A percentile compares a stretch with the other conserved stretches of the same genome.
Evolutionary conservation across 768 basidiomycete genomes (phyloP).

Genomic region (Mycena sanguinolenta): DNA sequence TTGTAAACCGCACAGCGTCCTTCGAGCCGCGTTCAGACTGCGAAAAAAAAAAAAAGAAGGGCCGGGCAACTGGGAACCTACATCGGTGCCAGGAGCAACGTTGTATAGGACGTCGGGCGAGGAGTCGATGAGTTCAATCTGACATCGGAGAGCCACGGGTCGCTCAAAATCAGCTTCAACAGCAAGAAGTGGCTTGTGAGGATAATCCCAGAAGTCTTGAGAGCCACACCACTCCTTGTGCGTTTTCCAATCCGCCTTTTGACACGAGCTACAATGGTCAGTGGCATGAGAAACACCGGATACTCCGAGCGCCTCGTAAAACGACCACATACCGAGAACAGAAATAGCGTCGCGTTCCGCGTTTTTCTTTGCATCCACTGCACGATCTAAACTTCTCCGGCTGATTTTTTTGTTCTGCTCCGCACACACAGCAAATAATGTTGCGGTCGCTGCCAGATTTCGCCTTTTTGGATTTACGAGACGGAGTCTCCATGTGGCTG

Average conservation of each 20-base stretch:
- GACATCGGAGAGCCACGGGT: conserved; percentile 21
- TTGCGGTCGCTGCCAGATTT: background rate
- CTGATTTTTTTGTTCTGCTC: conserved; percentile 14
- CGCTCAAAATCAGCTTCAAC: conserved; percentile 15
- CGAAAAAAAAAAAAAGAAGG: too few relatives aligned
- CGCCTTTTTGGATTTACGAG: conserved; percentile 15
- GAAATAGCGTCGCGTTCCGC: conserved; percentile 23
- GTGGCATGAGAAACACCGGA: background rate
- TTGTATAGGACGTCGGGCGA: conserved; percentile 21
- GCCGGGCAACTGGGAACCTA: background rate
- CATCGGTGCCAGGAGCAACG: conserved; percentile 14
- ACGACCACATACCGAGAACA: conserved; percentile 23
- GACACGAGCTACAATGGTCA: conserved; percentile 9
- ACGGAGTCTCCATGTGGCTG: conserved; percentile 3
- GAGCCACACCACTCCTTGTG: conserved; percentile 29
- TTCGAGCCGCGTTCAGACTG: background rate
- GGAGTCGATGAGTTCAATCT: conserved; percentile 21
- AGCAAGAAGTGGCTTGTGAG: conserved; percentile 22
- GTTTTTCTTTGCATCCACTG: conserved; percentile 29
- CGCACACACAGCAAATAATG: conserved; percentile 13
- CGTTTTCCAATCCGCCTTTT: conserved; percentile 30
- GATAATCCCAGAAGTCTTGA: conserved; percentile 30
- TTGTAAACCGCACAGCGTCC: conserved; percentile 19
- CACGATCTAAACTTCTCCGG: conserved; percentile 18
- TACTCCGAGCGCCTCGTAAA: background rate